Base-by-base conservation (phyloP, 2,329 filamentous ascomycete species). In the Sphaerulina populicola region DNA sequence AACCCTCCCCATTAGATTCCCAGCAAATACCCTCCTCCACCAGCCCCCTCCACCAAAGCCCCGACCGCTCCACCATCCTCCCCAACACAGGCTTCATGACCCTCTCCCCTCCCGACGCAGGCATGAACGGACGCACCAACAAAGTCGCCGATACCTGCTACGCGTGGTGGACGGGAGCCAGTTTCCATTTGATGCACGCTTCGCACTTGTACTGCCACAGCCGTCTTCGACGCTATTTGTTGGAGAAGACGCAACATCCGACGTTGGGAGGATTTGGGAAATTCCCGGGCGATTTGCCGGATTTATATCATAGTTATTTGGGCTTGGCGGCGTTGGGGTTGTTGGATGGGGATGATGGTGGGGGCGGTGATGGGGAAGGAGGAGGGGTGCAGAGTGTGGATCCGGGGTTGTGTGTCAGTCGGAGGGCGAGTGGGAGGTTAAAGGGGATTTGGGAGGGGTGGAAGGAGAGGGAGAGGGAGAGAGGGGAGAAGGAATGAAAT, bases 141-240 rank as follows among this genome's bases (percentile, higher is more conserved):
- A 98, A 98, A 69, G 77, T 83, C 43, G 86, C 87, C 8, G 93
- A 98, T 69, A 97, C 93, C 0, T 98, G 93, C 71, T 98, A 98
- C 68, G 85, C 82, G 18, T 98, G 91, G 75, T 98, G 93, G 93
- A 88, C 87, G 0, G 77, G 78, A 3, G 88, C 81, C 1, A 81
- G 88, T 45, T 66, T 62, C 29, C 54, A 63, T 45, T 60, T 64
- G 9, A 52, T 63, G 47, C 23, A 57, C 40, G 57, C 58, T 6
- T 50, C 57, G 1, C 31, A 45, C 1, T 49, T 59, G 27, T 62
- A 54, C 49, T 46, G 57, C 48, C 49, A 57, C 31, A 11, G 46
- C 7, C 58, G 61, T 1, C 40, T 66, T 4, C 54, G 88, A n/a
- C 77, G 78, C 44, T 97, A 93, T 69, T 74, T 98, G 10, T 76